These are phyloP conservation scores for Salvia hispanica DNA, from an alignment of 257 asterid genomes.

Conservation along the genomic window DNA sequence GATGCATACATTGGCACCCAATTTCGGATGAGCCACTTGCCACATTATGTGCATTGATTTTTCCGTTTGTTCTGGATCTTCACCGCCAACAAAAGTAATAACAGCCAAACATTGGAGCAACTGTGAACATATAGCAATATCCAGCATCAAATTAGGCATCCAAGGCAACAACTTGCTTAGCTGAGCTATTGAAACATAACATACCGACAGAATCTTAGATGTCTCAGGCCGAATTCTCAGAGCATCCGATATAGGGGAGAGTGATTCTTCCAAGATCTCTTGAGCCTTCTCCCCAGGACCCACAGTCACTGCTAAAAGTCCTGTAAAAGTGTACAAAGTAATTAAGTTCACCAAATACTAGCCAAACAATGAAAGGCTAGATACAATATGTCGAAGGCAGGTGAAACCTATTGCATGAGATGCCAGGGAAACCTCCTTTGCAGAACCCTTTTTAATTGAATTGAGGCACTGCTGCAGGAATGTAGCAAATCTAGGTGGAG, in stretches of 20 bases:
- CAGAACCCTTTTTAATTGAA: slow-evolving; percentile 87
- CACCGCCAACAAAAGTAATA: slow-evolving; percentile 90
- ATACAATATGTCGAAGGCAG: neutral
- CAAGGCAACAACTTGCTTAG: slow-evolving; percentile 2
- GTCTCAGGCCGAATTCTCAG: slow-evolving; percentile 65
- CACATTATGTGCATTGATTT: slow-evolving; percentile 89
- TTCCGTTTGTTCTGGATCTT: slow-evolving; percentile 79
- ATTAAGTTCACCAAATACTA: neutral
- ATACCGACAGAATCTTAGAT: slow-evolving; percentile 69
- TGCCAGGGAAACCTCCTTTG: slow-evolving; percentile 85
- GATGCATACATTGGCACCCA: slow-evolving; percentile 84
- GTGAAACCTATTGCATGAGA: slow-evolving; percentile 77
- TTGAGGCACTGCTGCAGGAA: slow-evolving; percentile 74
- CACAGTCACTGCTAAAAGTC: slow-evolving; percentile 78
- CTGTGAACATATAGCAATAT: slow-evolving; percentile 42
- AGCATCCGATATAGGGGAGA: slow-evolving; percentile 80
- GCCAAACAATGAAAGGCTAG: neutral
- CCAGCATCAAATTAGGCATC: slow-evolving; percentile 15
- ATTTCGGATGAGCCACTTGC: slow-evolving; percentile 91
- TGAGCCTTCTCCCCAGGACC: slow-evolving; percentile 93
- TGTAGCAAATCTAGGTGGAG: slow-evolving; percentile 73
- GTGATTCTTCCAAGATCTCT: slow-evolving; percentile 84
- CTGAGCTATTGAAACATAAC: slow-evolving; percentile 20
- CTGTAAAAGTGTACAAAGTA: slow-evolving; percentile 38
- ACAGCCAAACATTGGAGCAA: slow-evolving; percentile 86